Evolutionary conservation across 768 basidiomycete species (phyloP), one percentile per base, ranked within the genome.

Genomic region (Trametes cinnabarina): DNA sequence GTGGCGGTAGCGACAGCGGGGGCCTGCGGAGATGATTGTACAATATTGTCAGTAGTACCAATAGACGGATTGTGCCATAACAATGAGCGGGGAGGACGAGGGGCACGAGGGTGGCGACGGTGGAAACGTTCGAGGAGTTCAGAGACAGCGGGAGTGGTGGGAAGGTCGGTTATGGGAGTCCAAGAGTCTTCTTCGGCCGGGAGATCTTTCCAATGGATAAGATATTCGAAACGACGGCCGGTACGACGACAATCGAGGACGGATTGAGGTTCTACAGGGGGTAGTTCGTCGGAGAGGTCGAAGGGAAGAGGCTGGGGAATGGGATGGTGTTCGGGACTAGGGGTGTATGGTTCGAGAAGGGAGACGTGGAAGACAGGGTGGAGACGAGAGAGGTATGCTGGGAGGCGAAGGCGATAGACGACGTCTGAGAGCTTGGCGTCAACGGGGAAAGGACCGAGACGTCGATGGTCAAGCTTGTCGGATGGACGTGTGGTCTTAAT

Each of bases 401-500:
- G 49, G 49, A 50, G 49, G 26, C 49, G 49, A 22, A 50, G 49
- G 17, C 49, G 49, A 23, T 50, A 50, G 35, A 50, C 49, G 15
- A 50, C 17, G 22, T 50, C 49, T 22, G 49, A 50, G 23, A 39
- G 22, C 14, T 50, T 50, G 49, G 49, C 20, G 14, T 50, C 49
- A n/a, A 50, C 26, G 23, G 49, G 49, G 37, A 50, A 50, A 17
- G 49, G 49, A 4, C 49, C 49, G 14, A 50, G 49, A 19, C 49
- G 49, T 22, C 49, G 49, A 26, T 50, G 49, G 32, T 50, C 49
- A 63, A 80, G 74, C 62, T 80, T 80, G 35, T 66, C 55, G 7
- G 74, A 73, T 1, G 77, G 77, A 8, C 74, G 66, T n/a, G 68
- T 73, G 11, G 77, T 78, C 26, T 68, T 68, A n/a, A n/a, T n/a